Evolutionary conservation across 257 asterid species (phyloP).

Genomic region (Jacaranda copaia): DNA sequence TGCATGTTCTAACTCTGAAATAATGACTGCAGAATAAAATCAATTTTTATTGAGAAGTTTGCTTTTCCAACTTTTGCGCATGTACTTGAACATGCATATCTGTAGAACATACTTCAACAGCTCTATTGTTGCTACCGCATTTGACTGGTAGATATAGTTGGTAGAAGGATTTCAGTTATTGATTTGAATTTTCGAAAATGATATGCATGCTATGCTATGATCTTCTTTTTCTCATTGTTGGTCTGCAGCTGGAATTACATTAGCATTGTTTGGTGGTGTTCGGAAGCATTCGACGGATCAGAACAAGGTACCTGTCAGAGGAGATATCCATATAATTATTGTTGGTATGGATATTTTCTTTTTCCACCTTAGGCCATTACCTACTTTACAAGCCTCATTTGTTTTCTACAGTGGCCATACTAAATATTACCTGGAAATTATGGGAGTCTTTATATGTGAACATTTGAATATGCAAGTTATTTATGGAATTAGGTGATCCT

Average conservation of each 20-base stretch:
- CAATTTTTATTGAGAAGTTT: constrained; percentile 2
- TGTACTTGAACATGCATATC: constrained; percentile 14
- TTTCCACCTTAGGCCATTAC: constrained; percentile 22
- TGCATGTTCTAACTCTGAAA: constrained; percentile 12
- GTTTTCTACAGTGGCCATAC: constrained; percentile 29
- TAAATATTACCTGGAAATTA: constrained; percentile 26
- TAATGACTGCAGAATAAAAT: background rate
- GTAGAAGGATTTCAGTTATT: constrained; percentile 23
- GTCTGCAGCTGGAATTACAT: constrained; percentile 82
- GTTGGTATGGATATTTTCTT: constrained; percentile 69
- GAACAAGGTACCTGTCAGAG: constrained; percentile 98
- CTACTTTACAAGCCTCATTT: constrained; percentile 20
- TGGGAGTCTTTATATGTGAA: constrained; percentile 30
- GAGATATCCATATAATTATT: constrained; percentile 89
- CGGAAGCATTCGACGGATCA: constrained; percentile 94
- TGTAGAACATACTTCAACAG: constrained; percentile 18
- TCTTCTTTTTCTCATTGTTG: constrained; percentile 31
- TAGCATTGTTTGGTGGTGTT: constrained; percentile 89
- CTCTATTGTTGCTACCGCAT: constrained; percentile 31
- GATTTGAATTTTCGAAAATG: constrained; percentile 25
- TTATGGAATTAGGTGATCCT: constrained; percentile 78
- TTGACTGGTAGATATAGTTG: constrained; percentile 22
- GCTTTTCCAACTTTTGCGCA: constrained; percentile 4
- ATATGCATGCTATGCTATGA: background rate
- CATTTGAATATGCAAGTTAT: constrained; percentile 33